These are phyloP conservation scores for Cryptococcus sp. DNA, from an alignment of 1,284 basidiomycete genomes.

Conservation along the genomic window DNA sequence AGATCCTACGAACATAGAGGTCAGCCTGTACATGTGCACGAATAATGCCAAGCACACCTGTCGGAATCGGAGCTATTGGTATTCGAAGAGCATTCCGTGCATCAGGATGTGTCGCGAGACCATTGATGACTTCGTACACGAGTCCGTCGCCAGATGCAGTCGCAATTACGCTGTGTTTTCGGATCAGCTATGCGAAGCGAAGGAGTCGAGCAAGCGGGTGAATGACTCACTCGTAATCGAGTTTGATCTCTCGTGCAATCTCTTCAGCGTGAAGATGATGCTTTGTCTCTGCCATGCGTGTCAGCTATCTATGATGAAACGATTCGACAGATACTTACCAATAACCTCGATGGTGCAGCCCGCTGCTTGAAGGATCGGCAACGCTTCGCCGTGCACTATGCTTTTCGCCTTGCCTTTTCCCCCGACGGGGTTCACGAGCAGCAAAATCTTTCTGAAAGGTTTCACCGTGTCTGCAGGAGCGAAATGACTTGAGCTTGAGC, in stretches of 20 bases:
- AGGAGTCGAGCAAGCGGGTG: neutral
- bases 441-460: constrained; percentile 61
- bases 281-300: constrained; percentile 65
- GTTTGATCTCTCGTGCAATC: constrained; percentile 63
- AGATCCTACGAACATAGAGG: constrained; percentile 38
- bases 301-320: neutral
- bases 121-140: constrained; percentile 90
- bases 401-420: constrained; percentile 74
- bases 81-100: constrained; percentile 70
- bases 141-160: constrained; percentile 87
- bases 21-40: neutral
- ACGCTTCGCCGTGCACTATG: constrained; percentile 67
- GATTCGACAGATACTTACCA: constrained; percentile 56
- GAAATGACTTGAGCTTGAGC: neutral
- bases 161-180: constrained; percentile 63
- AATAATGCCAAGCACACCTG: constrained; percentile 61
- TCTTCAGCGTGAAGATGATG: constrained; percentile 72
- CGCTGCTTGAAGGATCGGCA: constrained; percentile 79
- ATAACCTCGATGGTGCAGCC: constrained; percentile 67
- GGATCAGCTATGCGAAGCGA: neutral
- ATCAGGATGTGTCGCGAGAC: constrained; percentile 72
- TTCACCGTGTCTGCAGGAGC: constrained; percentile 56
- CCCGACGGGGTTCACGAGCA: constrained; percentile 86
- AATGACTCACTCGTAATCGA: constrained; percentile 65
- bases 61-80: constrained; percentile 83